Conservation (phyloP, 2,329 filamentous ascomycete genomes). For the Xylaria sp. region DNA sequence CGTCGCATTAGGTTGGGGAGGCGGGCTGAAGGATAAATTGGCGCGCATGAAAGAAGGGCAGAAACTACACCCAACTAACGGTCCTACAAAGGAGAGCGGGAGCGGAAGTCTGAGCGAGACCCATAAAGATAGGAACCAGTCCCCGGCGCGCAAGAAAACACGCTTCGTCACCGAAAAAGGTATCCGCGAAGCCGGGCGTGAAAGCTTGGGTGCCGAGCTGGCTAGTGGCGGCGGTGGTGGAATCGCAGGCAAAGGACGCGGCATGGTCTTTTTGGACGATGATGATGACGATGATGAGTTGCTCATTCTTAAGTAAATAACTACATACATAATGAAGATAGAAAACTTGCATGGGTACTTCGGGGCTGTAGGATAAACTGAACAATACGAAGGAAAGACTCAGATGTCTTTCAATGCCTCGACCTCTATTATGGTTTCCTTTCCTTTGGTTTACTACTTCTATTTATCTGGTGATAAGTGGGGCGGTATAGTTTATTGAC, state of each 20-base stretch:
- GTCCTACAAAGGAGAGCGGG: neutral
- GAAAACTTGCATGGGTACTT: neutral
- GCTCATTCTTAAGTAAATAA: conserved; percentile 27
- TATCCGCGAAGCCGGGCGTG: conserved; percentile 79
- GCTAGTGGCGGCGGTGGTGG: conserved; percentile 1
- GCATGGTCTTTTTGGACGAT: conserved; percentile 38
- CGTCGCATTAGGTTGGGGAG: conserved; percentile 67
- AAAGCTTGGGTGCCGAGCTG: conserved; percentile 72
- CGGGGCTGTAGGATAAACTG: neutral
- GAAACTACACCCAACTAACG: conserved; percentile 51
- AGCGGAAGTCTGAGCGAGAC: neutral
- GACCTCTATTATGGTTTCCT: neutral
- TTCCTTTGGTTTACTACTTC: neutral
- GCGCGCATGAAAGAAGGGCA: conserved; percentile 71
- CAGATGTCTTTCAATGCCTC: neutral
- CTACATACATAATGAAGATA: neutral
- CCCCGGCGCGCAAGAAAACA: conserved; percentile 76
- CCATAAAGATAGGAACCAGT: conserved; percentile 47
- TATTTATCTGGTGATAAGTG: too few relatives aligned
- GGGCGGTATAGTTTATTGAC: too few relatives aligned
- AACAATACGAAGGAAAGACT: neutral
- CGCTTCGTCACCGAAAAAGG: conserved; percentile 83
- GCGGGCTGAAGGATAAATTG: conserved; percentile 65
- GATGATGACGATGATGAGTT: conserved; percentile 38
- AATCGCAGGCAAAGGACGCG: neutral